These are phyloP conservation scores for Acorus gramineus DNA, from an alignment of 106 monocot species.

Conservation along the genomic window DNA sequence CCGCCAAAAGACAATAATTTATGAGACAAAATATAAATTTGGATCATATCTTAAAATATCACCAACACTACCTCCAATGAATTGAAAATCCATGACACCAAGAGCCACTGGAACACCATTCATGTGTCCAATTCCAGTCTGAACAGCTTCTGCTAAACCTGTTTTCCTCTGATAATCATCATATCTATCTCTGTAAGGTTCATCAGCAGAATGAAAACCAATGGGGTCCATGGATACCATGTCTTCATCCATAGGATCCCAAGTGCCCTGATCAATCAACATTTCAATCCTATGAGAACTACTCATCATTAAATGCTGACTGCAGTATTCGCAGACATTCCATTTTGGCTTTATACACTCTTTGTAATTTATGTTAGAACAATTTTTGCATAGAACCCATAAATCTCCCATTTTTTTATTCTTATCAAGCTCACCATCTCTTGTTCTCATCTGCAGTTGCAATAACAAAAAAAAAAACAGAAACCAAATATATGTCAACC, in stretches of 20 bases:
- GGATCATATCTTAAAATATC: too few relatives aligned
- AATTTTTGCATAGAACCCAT: too few relatives aligned
- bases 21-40: too few relatives aligned
- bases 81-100: conserved; percentile 1
- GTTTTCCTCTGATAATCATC: not conserved
- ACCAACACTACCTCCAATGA: not conserved
- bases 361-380: too few relatives aligned
- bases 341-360: not conserved
- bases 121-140: not conserved
- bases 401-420: too few relatives aligned
- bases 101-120: not conserved
- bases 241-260: not conserved
- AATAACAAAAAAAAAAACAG: too few relatives aligned
- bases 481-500: too few relatives aligned
- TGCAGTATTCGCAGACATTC: not conserved
- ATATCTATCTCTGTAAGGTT: not conserved
- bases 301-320: not conserved
- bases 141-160: not conserved
- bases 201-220: not conserved
- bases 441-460: too few relatives aligned
- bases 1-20: too few relatives aligned
- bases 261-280: not conserved
- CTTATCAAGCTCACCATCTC: too few relatives aligned
- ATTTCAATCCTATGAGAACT: not conserved
- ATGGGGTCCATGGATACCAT: not conserved